Conservation (phyloP, 108 stramenopile genomes). For the Nitzschia putrida region DNA sequence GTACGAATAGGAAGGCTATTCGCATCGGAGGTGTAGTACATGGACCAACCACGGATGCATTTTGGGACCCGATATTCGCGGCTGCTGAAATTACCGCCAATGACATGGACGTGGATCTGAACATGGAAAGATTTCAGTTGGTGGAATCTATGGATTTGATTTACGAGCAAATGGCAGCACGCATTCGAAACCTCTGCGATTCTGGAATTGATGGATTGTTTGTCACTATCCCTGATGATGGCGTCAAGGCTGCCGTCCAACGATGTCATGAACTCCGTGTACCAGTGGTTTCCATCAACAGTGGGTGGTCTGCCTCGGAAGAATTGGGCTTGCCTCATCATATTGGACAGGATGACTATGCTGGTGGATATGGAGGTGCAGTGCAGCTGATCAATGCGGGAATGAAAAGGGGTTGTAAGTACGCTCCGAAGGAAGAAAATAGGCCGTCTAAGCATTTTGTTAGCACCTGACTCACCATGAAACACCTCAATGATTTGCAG, state of each 20-base stretch:
- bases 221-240: conserved; percentile 20
- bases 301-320: conserved; percentile 3
- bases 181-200: conserved; percentile 11
- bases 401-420: background rate
- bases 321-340: conserved; percentile 12
- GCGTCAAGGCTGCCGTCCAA: conserved; percentile 1
- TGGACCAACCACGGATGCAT: conserved; percentile 24
- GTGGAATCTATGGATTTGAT: background rate
- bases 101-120: conserved; percentile 26
- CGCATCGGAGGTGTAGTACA: conserved; percentile 26
- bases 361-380: conserved; percentile 9
- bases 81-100: conserved; percentile 17
- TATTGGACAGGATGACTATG: conserved; percentile 13
- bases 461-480: too few relatives aligned
- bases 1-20: background rate
- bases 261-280: conserved; percentile 11
- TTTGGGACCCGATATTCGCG: conserved; percentile 41
- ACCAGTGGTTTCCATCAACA: conserved; percentile 22
- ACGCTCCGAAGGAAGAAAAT: too few relatives aligned
- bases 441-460: too few relatives aligned
- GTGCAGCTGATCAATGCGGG: conserved; percentile 5
- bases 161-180: conserved; percentile 14
- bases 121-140: conserved; percentile 10
- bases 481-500: too few relatives aligned
- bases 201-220: conserved; percentile 35